Conservation (phyloP, 129 eudicot species). For the Gnaphalium uliginosum region DNA sequence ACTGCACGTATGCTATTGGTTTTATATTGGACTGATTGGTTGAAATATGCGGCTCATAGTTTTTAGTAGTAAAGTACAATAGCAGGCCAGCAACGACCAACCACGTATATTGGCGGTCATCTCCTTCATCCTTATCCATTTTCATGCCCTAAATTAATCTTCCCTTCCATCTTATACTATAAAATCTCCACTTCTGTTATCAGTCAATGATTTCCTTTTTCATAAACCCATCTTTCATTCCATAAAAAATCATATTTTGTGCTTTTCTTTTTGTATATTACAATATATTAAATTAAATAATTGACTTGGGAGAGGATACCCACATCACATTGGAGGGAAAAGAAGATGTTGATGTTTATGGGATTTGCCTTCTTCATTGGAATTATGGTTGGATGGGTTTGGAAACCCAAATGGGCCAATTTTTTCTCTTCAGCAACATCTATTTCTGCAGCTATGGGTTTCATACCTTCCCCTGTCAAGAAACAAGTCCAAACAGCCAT, state of each 20-base stretch:
- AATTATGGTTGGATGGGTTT: conserved; percentile 66
- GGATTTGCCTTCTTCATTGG: conserved; percentile 59
- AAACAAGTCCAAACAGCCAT: conserved; percentile 25
- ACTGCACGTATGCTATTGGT: too few relatives aligned
- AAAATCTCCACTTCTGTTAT: background rate
- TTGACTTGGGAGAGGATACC: background rate
- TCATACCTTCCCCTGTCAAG: conserved; percentile 19
- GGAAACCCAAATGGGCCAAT: conserved; percentile 74
- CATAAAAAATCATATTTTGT: background rate
- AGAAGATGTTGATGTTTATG: conserved; percentile 31
- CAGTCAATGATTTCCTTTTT: background rate
- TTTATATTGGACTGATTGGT: background rate
- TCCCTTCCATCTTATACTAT: background rate
- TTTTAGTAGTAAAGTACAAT: background rate
- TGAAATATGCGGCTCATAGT: background rate
- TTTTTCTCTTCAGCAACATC: conserved; percentile 25
- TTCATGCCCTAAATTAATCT: background rate
- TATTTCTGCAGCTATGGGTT: background rate
- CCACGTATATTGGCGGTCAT: background rate
- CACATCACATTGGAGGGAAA: background rate
- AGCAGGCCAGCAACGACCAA: background rate
- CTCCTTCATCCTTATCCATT: background rate
- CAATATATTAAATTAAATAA: too few relatives aligned
- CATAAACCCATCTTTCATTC: background rate
- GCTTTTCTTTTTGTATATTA: too few relatives aligned